Base-by-base conservation (phyloP, 192 early-diverging fungal species). In the Hyaloraphidium curvatum region DNA sequence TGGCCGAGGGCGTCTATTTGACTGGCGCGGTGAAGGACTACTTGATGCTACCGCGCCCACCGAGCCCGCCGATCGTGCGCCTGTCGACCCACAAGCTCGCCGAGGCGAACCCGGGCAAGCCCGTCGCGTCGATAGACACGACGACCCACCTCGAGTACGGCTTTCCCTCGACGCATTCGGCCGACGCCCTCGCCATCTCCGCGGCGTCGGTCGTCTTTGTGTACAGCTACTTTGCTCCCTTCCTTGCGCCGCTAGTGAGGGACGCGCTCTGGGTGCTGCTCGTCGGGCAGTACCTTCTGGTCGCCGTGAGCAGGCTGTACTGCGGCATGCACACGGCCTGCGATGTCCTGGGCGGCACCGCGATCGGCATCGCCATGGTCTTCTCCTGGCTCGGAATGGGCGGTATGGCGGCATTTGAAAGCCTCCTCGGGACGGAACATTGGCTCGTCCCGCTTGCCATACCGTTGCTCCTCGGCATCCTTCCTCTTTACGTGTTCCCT, bases 91-190 rank as follows among this genome's bases (percentile, higher is more conserved):
- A 14, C 17, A 5, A 19, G 7, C 43, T 48, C 14, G 5, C 11
- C 11, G 14, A 14, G 7, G 17, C 11, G 4, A 48, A 22, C 43
- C 43, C 14, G 7, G 43, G 43, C 23, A 5, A 14, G 26, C 27
- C 13, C 27, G 54, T 55, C 50, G 28, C 28, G 43, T 48, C 16
- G 43, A n/a, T n/a, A n/a, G n/a, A n/a, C n/a, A n/a, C n/a, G n/a
- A n/a, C n/a, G n/a, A n/a, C n/a, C n/a, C 43, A 55, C 11, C 63
- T 79, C 14, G 91, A 95, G 63, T 95, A 87, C 57, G 91, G 91
- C 14, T 89, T 91, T 58, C 91, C 91, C 19, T 88, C 85, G 2
- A 85, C 85, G 0, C 91, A 95, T 56, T 79, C 87, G 0, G 75
- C 82, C 30, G 90, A 91, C 62, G 80, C 84, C 0, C 63, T 82